Conservation (phyloP, 441 rosid species). For the Eruca vesicaria region DNA sequence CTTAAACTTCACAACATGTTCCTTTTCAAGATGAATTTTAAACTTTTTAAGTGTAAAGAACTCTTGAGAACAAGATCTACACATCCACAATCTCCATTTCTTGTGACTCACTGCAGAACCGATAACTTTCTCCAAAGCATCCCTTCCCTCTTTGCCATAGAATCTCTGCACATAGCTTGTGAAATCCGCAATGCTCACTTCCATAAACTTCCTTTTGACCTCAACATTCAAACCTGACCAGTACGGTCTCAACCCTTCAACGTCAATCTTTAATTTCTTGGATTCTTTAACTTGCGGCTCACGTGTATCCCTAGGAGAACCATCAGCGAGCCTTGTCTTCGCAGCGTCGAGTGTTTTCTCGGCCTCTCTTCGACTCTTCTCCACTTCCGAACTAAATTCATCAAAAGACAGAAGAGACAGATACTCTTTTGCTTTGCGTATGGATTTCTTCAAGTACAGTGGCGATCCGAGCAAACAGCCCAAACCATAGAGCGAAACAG, state of each 20-base stretch:
- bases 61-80: not conserved
- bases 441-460: not conserved
- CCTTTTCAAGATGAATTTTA: slow-evolving; percentile 7
- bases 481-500: not conserved
- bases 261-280: not conserved
- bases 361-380: not conserved
- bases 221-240: slow-evolving; percentile 6
- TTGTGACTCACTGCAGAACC: not conserved
- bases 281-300: not conserved
- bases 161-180: not conserved
- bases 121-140: not conserved
- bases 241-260: not conserved
- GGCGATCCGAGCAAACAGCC: not conserved
- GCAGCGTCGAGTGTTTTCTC: not conserved
- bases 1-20: not conserved
- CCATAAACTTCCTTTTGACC: slow-evolving; percentile 4
- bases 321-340: not conserved
- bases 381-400: not conserved
- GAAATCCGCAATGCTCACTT: not conserved
- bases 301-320: not conserved
- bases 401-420: not conserved
- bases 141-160: not conserved
- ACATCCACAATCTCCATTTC: slow-evolving; percentile 4
- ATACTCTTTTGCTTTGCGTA: not conserved
- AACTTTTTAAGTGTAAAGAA: not conserved